Evolutionary conservation across 2,329 filamentous ascomycete species (phyloP), one percentile per base, ranked within the genome.

Genomic region (Botrytis byssoidea): DNA sequence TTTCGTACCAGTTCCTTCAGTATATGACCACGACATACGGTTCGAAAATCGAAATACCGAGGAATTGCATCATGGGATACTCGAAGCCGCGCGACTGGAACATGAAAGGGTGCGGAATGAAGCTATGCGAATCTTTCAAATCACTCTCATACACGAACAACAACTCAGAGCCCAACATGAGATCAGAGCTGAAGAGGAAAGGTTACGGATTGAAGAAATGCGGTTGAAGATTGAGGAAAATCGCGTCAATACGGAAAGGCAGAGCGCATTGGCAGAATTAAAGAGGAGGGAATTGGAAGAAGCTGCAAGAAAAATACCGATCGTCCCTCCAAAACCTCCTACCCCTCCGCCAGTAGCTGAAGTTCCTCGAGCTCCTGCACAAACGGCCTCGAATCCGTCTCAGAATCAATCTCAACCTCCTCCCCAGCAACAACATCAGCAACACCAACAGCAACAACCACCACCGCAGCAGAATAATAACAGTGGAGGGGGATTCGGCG

Each of bases 41-140:
- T 77, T 76, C 40, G 74, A 75, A 14, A 74, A 73, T 37, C 70
- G 75, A 42, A 78, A 78, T 51, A 67, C 72, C 25, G 75, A 78
- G 60, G 75, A 77, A 29, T 68, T 79, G 9, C 79, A 80, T 72
- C 66, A 73, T 59, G 87, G 90, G 77, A 91, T 91, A 22, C 86
- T 95, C 25, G 88, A 88, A 64, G 87, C 88, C 65, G 91, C 91
- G 6, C 88, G 89, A 67, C 85, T 85, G 22, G 88, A 91, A 79
- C 92, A 94, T 80, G 88, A 92, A 55, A 86, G 88, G 42, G 87
- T 95, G 18, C 86, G 87, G 42, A 82, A 86, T 71, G 82, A 82
- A 44, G 87, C 87, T 12, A 80, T 88, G 51, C 82, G 84, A 25
- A 85, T 85, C 10, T 86, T 84, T 72, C 82, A 86, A 74, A 81